phyloP scores from a whole-genome alignment of 148 eudicot genomes.

The Fallopia convolvulus region DNA sequence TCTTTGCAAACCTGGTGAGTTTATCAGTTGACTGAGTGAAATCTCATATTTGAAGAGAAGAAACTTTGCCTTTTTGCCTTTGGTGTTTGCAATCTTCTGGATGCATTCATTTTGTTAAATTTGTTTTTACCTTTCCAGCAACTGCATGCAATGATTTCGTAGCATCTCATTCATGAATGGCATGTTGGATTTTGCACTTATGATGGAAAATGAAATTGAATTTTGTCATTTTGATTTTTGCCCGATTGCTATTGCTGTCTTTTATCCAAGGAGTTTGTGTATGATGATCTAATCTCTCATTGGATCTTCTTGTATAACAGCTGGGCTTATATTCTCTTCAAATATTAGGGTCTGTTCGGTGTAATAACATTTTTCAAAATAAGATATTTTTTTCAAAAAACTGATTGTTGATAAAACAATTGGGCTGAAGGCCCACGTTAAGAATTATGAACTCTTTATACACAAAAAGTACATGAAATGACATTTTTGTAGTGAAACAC shows the following conservation, averaged over 20 bases:
- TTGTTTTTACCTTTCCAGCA: neutral
- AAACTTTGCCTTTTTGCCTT: neutral
- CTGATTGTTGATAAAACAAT: no score
- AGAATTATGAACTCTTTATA: no score
- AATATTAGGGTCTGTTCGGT: neutral
- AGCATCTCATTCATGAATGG: neutral
- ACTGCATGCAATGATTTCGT: neutral
- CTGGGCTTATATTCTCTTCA: neutral
- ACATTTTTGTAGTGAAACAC: no score
- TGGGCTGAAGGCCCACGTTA: no score
- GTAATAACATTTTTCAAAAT: no score
- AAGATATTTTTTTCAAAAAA: no score
- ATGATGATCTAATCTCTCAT: neutral
- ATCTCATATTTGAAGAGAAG: no score
- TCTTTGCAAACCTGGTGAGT: conserved; percentile 78
- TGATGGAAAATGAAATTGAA: neutral
- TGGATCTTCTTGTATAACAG: neutral
- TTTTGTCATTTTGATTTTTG: neutral
- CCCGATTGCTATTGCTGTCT: neutral
- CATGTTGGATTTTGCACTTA: neutral
- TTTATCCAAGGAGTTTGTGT: neutral
- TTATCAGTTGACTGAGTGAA: neutral
- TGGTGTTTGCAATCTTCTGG: neutral
- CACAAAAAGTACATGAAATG: no score
- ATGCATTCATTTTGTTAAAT: neutral